phyloP scores from a whole-genome alignment of 495 filamentous ascomycete species.

The Entonaema liquescens region DNA sequence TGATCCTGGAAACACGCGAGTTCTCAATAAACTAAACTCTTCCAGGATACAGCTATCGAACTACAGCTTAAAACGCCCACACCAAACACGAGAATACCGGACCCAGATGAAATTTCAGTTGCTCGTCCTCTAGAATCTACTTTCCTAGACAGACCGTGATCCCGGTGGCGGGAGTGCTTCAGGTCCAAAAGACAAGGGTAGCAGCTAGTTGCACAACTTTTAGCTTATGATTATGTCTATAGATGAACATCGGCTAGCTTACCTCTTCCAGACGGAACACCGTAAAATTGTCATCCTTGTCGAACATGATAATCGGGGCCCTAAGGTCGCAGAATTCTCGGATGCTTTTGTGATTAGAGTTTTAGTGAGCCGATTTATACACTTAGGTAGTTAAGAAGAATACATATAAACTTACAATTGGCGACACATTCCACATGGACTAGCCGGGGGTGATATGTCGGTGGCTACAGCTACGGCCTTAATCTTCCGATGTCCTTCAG shows the following conservation, averaged over 20 bases:
- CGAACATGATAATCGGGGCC: conserved; percentile 91
- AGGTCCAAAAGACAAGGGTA: conserved; percentile 79
- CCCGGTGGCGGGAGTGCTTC: conserved; percentile 57
- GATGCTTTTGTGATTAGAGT: conserved; percentile 61
- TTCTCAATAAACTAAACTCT: conserved; percentile 13
- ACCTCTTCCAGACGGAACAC: conserved; percentile 81
- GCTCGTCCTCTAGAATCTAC: not conserved
- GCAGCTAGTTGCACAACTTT: conserved; percentile 56
- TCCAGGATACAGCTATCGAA: conserved; percentile 1
- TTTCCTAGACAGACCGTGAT: conserved; percentile 11
- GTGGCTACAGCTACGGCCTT: conserved; percentile 88
- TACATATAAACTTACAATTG: conserved; percentile 58
- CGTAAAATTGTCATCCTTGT: conserved; percentile 71
- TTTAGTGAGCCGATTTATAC: not conserved
- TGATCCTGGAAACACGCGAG: not conserved
- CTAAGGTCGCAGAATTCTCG: conserved; percentile 75
- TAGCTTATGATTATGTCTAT: conserved; percentile 6
- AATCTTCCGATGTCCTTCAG: conserved; percentile 72
- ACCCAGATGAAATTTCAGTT: not conserved
- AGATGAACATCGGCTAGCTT: conserved; percentile 44
- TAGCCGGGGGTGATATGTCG: conserved; percentile 76
- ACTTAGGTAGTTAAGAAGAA: not conserved
- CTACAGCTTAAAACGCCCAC: not conserved
- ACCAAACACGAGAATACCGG: not conserved
- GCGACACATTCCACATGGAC: conserved; percentile 76